Percentiles rank a stretch among this genome's conserved stretches.
Conservation (phyloP, 345 rosid genomes). For the Citrus mangshanensis region DNA sequence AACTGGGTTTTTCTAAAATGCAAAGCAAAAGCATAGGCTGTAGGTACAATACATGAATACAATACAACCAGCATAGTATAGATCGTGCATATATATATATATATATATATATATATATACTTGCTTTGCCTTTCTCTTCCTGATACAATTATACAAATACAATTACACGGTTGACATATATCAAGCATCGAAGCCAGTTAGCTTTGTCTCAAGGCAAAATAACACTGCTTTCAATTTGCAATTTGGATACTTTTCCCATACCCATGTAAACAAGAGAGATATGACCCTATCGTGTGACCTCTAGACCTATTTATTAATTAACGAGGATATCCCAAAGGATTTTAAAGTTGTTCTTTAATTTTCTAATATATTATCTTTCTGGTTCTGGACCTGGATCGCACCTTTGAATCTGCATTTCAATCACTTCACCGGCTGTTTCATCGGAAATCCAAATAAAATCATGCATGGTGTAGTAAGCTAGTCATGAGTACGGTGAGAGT, state of each 20-base stretch:
- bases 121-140: not conserved
- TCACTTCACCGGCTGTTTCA: not conserved
- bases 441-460: not conserved
- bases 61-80: not conserved
- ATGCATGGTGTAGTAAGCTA: too few relatives aligned
- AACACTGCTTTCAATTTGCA: slow-evolving; percentile 7
- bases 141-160: not conserved
- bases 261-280: slow-evolving; percentile 12
- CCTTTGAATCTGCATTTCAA: not conserved
- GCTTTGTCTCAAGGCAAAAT: slow-evolving; percentile 22
- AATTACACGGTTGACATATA: slow-evolving; percentile 5
- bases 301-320: not conserved
- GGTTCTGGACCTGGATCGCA: not conserved
- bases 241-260: slow-evolving; percentile 1
- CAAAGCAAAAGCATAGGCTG: not conserved
- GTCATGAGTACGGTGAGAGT: not conserved
- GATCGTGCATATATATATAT: not conserved
- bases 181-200: slow-evolving; percentile 33
- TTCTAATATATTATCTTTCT: too few relatives aligned
- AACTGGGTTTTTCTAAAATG: not conserved
- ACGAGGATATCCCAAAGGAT: too few relatives aligned
- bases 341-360: too few relatives aligned
- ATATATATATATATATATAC: too few relatives aligned
- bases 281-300: slow-evolving; percentile 4
- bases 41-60: not conserved